Conservation (phyloP, 345 rosid genomes). For the Arabidopsis suecica region DNA sequence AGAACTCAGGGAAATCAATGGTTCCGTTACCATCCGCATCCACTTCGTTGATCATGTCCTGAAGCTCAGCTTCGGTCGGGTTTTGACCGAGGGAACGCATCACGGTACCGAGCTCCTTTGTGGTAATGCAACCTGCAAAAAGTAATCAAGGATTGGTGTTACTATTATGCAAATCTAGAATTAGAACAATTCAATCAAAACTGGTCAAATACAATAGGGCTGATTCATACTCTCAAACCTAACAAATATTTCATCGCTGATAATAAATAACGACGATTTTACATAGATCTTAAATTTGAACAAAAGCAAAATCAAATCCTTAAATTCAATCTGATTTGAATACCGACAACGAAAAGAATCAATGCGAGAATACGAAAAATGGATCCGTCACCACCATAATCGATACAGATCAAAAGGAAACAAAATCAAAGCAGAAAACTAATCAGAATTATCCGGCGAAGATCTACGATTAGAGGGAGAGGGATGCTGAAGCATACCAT, state of each 20-base stretch:
- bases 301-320: not conserved
- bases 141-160: not conserved
- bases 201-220: not conserved
- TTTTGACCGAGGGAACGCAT: constrained; percentile 86
- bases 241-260: not conserved
- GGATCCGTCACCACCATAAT: not conserved
- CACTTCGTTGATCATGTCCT: constrained; percentile 85
- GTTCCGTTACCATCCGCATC: constrained; percentile 90
- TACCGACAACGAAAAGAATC: not conserved
- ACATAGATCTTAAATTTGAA: not conserved
- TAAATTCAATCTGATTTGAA: not conserved
- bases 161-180: not conserved
- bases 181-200: constrained; percentile 2
- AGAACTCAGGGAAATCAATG: constrained; percentile 83
- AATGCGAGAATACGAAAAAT: not conserved
- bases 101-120: constrained; percentile 88
- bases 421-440: not conserved
- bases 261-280: not conserved
- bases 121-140: constrained; percentile 76
- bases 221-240: not conserved
- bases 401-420: constrained; percentile 1
- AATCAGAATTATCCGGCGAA: not conserved
- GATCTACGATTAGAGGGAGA: not conserved
- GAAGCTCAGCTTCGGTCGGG: constrained; percentile 88
- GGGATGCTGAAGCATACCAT: constrained; percentile 51